A percentile compares a stretch with the other conserved stretches of the same genome.
phyloP scores from a whole-genome alignment of 1,139 yeast genomes.

The Candida sojae region DNA sequence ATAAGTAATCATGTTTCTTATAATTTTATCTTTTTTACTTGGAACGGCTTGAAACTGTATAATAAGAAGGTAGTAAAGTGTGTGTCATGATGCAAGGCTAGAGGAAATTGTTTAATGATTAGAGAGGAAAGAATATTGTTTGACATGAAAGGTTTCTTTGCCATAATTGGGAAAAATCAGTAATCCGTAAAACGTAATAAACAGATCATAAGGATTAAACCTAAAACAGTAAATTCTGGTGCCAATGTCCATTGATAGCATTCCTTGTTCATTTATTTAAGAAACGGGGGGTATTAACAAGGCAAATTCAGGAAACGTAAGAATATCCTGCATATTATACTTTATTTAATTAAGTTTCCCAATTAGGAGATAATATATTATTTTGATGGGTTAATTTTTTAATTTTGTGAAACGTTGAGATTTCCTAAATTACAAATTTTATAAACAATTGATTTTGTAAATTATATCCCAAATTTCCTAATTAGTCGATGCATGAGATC shows the following conservation, averaged over 20 bases:
- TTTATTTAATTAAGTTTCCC: background rate
- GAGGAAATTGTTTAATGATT: too few relatives aligned
- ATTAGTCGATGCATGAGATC: constrained; percentile 2
- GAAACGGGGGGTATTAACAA: background rate
- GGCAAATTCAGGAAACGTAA: background rate
- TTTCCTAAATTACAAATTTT: background rate
- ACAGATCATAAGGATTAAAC: background rate
- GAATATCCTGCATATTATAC: background rate
- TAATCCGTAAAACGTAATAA: too few relatives aligned
- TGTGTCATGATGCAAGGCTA: too few relatives aligned
- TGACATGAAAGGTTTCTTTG: too few relatives aligned
- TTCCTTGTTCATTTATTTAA: too few relatives aligned
- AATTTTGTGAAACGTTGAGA: background rate
- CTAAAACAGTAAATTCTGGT: background rate
- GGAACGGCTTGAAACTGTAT: too few relatives aligned
- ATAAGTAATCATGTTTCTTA: too few relatives aligned
- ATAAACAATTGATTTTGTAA: background rate
- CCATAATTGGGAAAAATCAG: too few relatives aligned
- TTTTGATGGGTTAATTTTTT: background rate
- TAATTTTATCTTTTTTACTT: too few relatives aligned
- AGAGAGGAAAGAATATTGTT: too few relatives aligned
- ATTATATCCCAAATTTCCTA: background rate
- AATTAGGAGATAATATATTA: background rate
- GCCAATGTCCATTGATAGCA: too few relatives aligned
- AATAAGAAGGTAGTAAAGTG: too few relatives aligned